Conservation (phyloP, 2,329 filamentous ascomycete species). For the Bipolaris zeicola region DNA sequence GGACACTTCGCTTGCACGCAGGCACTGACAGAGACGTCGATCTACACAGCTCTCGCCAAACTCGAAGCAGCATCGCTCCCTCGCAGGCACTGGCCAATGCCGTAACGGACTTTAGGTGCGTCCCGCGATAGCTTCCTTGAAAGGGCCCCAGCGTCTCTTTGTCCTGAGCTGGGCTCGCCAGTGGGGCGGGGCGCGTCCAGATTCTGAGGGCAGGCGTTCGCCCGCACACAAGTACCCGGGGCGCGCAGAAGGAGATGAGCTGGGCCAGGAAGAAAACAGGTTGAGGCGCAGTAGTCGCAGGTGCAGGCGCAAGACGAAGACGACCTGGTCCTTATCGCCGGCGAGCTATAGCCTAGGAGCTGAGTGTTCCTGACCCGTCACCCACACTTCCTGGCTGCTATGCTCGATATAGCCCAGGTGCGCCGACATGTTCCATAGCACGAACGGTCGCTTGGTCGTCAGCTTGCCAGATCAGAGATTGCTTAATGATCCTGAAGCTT, state of each 20-base stretch:
- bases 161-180: slow-evolving; percentile 15
- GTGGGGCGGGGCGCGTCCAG: slow-evolving; percentile 9
- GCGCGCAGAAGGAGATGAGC: not conserved
- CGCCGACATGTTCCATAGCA: slow-evolving; percentile 35
- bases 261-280: slow-evolving; percentile 1
- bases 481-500: slow-evolving; percentile 29
- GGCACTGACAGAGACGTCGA: slow-evolving; percentile 40
- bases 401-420: slow-evolving; percentile 18
- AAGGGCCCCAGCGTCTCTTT: slow-evolving; percentile 13
- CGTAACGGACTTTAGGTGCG: slow-evolving; percentile 37
- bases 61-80: slow-evolving; percentile 25
- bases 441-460: slow-evolving; percentile 37
- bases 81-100: slow-evolving; percentile 34
- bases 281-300: slow-evolving; percentile 1
- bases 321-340: slow-evolving; percentile 1
- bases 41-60: slow-evolving; percentile 27
- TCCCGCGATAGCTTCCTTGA: slow-evolving; percentile 34
- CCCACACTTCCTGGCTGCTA: slow-evolving; percentile 29
- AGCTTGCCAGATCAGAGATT: slow-evolving; percentile 38
- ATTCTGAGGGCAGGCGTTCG: slow-evolving; percentile 10
- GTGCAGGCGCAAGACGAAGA: not conserved
- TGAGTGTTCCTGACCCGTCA: slow-evolving; percentile 22
- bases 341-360: slow-evolving; percentile 7
- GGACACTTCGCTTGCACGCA: slow-evolving; percentile 25
- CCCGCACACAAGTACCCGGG: slow-evolving; percentile 1